A percentile compares a stretch with the other conserved stretches of the same genome.
Conservation (phyloP, 1,139 yeast species). For the Suhomyces bokatorum region DNA sequence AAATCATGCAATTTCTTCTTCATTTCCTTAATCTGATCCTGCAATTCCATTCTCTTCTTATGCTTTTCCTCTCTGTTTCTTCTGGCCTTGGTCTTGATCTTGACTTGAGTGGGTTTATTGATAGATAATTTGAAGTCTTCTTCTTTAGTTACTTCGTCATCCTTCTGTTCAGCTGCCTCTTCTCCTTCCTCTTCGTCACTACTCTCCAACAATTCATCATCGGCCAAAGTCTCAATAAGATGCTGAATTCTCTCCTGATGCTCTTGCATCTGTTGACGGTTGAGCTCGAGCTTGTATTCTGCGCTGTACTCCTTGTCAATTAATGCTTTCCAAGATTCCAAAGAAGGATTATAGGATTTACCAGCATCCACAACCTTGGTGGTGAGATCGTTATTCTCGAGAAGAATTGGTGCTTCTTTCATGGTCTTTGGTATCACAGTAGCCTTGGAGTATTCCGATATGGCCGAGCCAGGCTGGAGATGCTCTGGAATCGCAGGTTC, state of each 20-base stretch:
- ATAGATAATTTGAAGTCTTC: slow-evolving; percentile 53
- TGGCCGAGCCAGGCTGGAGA: slow-evolving; percentile 22
- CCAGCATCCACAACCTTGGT: slow-evolving; percentile 70
- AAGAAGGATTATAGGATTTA: slow-evolving; percentile 88
- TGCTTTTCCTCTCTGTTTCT: slow-evolving; percentile 73
- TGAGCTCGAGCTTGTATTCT: slow-evolving; percentile 69
- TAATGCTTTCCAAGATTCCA: slow-evolving; percentile 78
- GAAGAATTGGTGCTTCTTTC: slow-evolving; percentile 51
- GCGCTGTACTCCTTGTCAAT: slow-evolving; percentile 64
- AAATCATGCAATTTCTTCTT: slow-evolving; percentile 60
- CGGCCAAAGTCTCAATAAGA: slow-evolving; percentile 61
- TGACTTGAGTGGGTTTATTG: slow-evolving; percentile 67
- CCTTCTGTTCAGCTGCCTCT: slow-evolving; percentile 32
- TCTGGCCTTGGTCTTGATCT: slow-evolving; percentile 75
- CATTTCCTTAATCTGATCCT: slow-evolving; percentile 56
- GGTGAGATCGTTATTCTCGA: slow-evolving; percentile 37
- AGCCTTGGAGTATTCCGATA: slow-evolving; percentile 52
- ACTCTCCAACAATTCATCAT: slow-evolving; percentile 52
- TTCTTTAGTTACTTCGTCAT: slow-evolving; percentile 15
- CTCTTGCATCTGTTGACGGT: slow-evolving; percentile 57
- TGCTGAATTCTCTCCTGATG: slow-evolving; percentile 64
- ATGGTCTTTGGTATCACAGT: slow-evolving; percentile 58
- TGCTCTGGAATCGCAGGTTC: slow-evolving; percentile 43
- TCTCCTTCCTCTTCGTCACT: slow-evolving; percentile 45
- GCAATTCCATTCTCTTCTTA: slow-evolving; percentile 57